These are phyloP conservation scores for Peronospora belbahrii DNA, from an alignment of 352 stramenopile genomes.

Conservation along the genomic window DNA sequence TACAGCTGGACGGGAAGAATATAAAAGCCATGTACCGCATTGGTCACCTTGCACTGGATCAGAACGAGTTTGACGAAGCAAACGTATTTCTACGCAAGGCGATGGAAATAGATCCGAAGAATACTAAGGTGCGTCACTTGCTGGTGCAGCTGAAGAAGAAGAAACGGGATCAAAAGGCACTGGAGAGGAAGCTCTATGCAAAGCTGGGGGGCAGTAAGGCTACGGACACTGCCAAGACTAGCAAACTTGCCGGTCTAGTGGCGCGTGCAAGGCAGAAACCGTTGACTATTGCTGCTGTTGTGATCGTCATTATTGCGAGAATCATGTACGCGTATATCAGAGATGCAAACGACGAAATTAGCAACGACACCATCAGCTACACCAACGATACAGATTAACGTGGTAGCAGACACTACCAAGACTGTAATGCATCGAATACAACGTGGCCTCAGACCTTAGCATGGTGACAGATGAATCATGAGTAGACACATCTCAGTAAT, in stretches of 20 bases:
- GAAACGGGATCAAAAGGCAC: slow-evolving; percentile 47
- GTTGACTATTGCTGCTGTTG: slow-evolving; percentile 31
- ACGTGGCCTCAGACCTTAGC: too few species aligned
- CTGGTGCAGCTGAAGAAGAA: slow-evolving; percentile 61
- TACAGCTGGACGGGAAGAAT: slow-evolving; percentile 64
- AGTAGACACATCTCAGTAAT: too few species aligned
- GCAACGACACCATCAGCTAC: too few species aligned
- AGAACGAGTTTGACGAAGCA: slow-evolving; percentile 67
- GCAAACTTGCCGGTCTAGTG: slow-evolving; percentile 11
- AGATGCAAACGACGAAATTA: slow-evolving; percentile 43
- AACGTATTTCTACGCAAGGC: slow-evolving; percentile 50
- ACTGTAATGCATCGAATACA: too few species aligned
- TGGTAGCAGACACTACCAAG: too few species aligned
- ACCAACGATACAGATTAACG: too few species aligned
- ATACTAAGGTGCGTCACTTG: slow-evolving; percentile 55
- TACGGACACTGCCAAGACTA: not conserved
- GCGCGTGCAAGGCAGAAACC: slow-evolving; percentile 30
- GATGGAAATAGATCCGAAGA: slow-evolving; percentile 58
- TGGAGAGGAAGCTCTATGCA: slow-evolving; percentile 57
- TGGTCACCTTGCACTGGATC: slow-evolving; percentile 56
- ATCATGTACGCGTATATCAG: slow-evolving; percentile 55
- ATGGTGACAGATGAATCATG: too few species aligned
- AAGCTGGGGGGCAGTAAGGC: slow-evolving; percentile 42
- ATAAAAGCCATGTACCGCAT: slow-evolving; percentile 78
- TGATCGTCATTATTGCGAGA: slow-evolving; percentile 46